Conservation (phyloP, 352 stramenopile genomes). For the Phytophthora sp. region DNA sequence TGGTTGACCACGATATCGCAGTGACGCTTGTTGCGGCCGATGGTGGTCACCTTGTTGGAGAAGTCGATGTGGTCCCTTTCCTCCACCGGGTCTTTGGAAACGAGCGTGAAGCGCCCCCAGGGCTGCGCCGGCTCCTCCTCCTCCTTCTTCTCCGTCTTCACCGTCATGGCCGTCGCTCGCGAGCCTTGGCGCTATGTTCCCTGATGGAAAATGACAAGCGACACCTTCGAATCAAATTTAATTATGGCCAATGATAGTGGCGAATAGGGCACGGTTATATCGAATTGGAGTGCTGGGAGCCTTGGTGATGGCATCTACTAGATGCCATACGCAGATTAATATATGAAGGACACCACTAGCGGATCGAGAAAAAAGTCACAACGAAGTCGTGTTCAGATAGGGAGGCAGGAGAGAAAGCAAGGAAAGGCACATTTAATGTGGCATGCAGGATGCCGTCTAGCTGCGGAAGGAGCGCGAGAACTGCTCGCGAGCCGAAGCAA, state of each 20-base stretch:
- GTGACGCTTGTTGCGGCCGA: slow-evolving; percentile 56
- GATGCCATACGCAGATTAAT: too few species aligned
- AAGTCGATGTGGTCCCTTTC: slow-evolving; percentile 79
- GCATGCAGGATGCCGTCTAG: slow-evolving; percentile 41
- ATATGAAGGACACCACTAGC: not conserved
- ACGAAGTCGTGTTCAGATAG: slow-evolving; percentile 25
- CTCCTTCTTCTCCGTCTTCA: slow-evolving; percentile 8
- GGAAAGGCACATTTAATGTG: slow-evolving; percentile 29
- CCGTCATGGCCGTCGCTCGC: slow-evolving; percentile 10
- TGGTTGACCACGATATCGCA: slow-evolving; percentile 61
- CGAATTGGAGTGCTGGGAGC: too few species aligned
- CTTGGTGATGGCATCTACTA: too few species aligned
- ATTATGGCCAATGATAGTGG: slow-evolving; percentile 22
- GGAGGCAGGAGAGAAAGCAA: not conserved
- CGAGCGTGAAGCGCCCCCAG: slow-evolving; percentile 68
- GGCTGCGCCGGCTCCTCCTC: slow-evolving; percentile 16
- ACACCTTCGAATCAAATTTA: not conserved
- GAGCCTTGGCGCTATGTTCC: slow-evolving; percentile 2
- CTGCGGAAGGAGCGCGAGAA: slow-evolving; percentile 90
- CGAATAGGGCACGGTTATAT: not conserved
- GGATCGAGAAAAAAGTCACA: slow-evolving; percentile 8
- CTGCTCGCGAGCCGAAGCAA: slow-evolving; percentile 85
- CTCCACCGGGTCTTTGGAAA: slow-evolving; percentile 56
- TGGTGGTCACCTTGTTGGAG: slow-evolving; percentile 38
- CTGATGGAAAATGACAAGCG: slow-evolving; percentile 29